Conservation (phyloP, 2,329 filamentous ascomycete species). For the Ascochyta lentis region DNA sequence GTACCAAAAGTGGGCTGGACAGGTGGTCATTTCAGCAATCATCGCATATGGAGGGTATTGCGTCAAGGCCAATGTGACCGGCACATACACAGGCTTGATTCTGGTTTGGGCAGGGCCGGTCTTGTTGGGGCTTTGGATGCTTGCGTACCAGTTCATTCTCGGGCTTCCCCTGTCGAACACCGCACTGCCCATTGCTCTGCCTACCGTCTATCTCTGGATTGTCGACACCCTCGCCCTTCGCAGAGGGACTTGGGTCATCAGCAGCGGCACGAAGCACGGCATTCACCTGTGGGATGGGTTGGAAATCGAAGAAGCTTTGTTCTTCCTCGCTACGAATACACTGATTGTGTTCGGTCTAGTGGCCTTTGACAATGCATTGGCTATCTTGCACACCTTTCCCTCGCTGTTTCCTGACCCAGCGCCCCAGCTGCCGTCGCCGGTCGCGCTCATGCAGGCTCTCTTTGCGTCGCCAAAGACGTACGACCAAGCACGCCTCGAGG, state of each 20-base stretch:
- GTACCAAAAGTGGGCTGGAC: constrained; percentile 55
- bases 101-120: constrained; percentile 73
- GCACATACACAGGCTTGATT: constrained; percentile 74
- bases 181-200: constrained; percentile 64
- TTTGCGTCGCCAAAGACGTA: constrained; percentile 58
- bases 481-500: constrained; percentile 63
- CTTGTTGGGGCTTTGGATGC: constrained; percentile 66
- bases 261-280: constrained; percentile 70
- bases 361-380: constrained; percentile 72
- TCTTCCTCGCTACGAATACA: constrained; percentile 74
- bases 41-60: constrained; percentile 56
- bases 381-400: constrained; percentile 69
- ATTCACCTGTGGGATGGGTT: constrained; percentile 68
- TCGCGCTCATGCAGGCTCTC: constrained; percentile 61
- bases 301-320: constrained; percentile 76
- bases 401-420: constrained; percentile 59
- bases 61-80: constrained; percentile 55
- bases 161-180: constrained; percentile 65
- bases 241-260: constrained; percentile 75
- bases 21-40: constrained; percentile 55
- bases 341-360: constrained; percentile 73
- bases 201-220: constrained; percentile 74
- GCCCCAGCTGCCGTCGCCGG: constrained; percentile 58
- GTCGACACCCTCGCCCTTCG: constrained; percentile 73
- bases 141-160: constrained; percentile 70